These are phyloP conservation scores for Grifola frondosa DNA, from an alignment of 1,284 basidiomycete genomes.

Conservation along the genomic window DNA sequence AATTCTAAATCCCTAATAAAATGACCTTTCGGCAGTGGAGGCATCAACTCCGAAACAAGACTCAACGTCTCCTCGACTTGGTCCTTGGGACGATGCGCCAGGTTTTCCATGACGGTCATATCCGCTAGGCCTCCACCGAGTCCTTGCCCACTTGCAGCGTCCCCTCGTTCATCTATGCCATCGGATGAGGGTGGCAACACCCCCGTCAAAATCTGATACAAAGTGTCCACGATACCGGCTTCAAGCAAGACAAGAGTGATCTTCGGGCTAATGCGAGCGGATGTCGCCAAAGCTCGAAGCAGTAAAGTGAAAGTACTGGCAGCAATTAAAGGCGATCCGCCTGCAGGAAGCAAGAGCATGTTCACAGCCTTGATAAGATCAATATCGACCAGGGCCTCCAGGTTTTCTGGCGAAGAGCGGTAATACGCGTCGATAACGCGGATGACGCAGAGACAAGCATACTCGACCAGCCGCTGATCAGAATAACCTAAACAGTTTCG, in stretches of 20 bases:
- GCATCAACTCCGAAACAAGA: constrained; percentile 86
- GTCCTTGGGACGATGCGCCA: constrained; percentile 95
- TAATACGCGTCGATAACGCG: constrained; percentile 89
- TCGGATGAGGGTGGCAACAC: constrained; percentile 72
- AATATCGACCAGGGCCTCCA: constrained; percentile 82
- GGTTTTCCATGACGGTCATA: constrained; percentile 97
- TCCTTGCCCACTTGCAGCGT: constrained; percentile 63
- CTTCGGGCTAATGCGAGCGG: constrained; percentile 82
- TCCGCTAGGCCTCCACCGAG: constrained; percentile 85
- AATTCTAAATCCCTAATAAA: too few species aligned
- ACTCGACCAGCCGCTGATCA: constrained; percentile 93
- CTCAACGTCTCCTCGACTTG: constrained; percentile 91
- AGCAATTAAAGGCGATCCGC: constrained; percentile 82
- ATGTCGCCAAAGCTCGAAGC: constrained; percentile 83
- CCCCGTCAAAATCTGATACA: constrained; percentile 93
- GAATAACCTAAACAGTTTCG: constrained; percentile 88
- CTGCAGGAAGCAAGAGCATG: constrained; percentile 80
- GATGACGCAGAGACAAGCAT: constrained; percentile 89
- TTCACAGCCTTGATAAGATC: constrained; percentile 86
- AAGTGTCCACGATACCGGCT: constrained; percentile 85
- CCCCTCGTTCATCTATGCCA: constrained; percentile 63
- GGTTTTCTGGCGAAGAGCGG: constrained; percentile 78
- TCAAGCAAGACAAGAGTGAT: constrained; percentile 85
- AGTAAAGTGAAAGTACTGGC: constrained; percentile 85
- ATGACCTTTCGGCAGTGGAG: constrained; percentile 85